Conservation (phyloP, 257 asterid genomes). For the Agastache rugosa region DNA sequence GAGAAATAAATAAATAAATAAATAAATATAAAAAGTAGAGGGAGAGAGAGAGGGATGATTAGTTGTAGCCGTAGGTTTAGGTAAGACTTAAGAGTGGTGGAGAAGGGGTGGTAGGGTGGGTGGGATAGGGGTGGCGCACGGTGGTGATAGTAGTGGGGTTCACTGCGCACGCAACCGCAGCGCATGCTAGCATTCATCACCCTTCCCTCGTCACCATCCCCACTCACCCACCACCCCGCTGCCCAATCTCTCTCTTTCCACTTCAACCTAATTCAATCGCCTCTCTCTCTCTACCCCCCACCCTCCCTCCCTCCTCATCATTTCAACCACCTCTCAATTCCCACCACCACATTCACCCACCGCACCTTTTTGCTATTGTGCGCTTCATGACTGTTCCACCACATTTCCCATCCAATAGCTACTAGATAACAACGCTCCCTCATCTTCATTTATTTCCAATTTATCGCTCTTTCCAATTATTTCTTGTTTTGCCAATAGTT, state of each 20-base stretch:
- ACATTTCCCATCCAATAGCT: slow-evolving; percentile 28
- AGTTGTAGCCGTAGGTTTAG: slow-evolving; percentile 28
- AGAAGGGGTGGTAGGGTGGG: slow-evolving; percentile 37
- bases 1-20: background rate
- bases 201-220: slow-evolving; percentile 39
- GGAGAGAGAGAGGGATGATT: background rate
- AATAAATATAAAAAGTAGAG: background rate
- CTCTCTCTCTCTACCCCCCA: slow-evolving; percentile 15
- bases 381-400: slow-evolving; percentile 36
- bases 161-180: slow-evolving; percentile 39
- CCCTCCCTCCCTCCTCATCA: slow-evolving; percentile 30
- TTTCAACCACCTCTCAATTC: slow-evolving; percentile 44
- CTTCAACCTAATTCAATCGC: slow-evolving; percentile 28
- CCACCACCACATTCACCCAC: slow-evolving; percentile 42
- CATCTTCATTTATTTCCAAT: slow-evolving; percentile 5
- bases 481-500: no score
- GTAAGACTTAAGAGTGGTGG: slow-evolving; percentile 40
- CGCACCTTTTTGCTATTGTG: slow-evolving; percentile 40
- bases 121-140: slow-evolving; percentile 38
- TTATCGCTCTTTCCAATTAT: background rate
- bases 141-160: slow-evolving; percentile 44
- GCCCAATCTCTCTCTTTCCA: slow-evolving; percentile 31
- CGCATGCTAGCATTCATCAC: slow-evolving; percentile 50
- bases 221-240: slow-evolving; percentile 35
- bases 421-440: slow-evolving; percentile 24